Base-by-base conservation (phyloP, 2,329 filamentous ascomycete species). In the Hypoxylon sp. region DNA sequence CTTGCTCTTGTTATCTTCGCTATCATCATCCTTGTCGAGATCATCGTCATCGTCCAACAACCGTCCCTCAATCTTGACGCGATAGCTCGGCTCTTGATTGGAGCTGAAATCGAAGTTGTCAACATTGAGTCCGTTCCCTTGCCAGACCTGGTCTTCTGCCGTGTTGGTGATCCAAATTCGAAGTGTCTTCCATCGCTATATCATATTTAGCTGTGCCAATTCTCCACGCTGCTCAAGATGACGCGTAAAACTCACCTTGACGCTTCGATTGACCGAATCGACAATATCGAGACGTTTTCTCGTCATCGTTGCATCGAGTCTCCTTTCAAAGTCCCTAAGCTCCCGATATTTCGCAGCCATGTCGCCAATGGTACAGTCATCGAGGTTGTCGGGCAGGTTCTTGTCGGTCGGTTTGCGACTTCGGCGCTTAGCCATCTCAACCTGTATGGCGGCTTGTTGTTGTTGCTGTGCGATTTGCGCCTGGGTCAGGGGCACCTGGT, bases 111-210 rank as follows among this genome's bases (percentile, higher is more conserved):
- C 94, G 70, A 96, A 96, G 34, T 87, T 88, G 76, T 95, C 90
- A 9, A 90, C 86, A 65, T 90, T 90, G 65, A 91, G 82, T 41
- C 83, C 84, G 72, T 85, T 87, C 39, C 84, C 86, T 80, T 99
- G 96, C 96, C 96, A 98, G 30, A 91, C 90, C 80, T 99, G 96
- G 75, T 96, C 93, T 78, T 97, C 93, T 32, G 91, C 93, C 0
- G 94, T 97, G 79, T 99, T 99, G 74, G 90, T 94, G 74, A 99
- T 90, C 94, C 94, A 98, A 69, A 99, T 87, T 67, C 95, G 91
- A 79, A 99, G 84, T 2, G 93, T 97, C 75, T 91, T 92, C 78
- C 90, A 91, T 71, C 92, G 88, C 87, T 93, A 60, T 21, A 54
- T 5, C 51, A 23, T 14, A 9, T 25, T 67, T 37, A 53, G 68